These are phyloP conservation scores for Plantago elongata DNA, from an alignment of 257 asterid species.

Conservation along the genomic window DNA sequence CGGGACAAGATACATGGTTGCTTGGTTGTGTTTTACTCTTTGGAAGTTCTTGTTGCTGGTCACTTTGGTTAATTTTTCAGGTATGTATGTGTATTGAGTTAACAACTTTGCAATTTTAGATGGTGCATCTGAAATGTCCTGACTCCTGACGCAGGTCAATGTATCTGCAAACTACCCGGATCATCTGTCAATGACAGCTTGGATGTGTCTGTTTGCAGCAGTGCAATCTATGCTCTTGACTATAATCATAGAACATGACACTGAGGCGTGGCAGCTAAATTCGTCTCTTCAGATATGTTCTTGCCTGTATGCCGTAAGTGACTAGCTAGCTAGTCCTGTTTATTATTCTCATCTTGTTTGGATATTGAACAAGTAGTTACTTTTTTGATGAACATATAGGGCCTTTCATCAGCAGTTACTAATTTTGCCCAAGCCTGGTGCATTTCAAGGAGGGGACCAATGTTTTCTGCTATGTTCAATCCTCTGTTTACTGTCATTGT, in stretches of 20 bases:
- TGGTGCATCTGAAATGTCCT: too few relatives aligned
- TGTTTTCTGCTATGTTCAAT: slow-evolving; percentile 55
- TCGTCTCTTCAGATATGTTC: slow-evolving; percentile 25
- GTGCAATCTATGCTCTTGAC: slow-evolving; percentile 28
- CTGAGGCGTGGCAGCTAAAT: slow-evolving; percentile 26
- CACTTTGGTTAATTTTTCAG: slow-evolving; percentile 20
- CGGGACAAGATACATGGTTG: slow-evolving; percentile 38
- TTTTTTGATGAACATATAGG: not conserved
- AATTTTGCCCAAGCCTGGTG: slow-evolving; percentile 60
- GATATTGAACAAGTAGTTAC: too few relatives aligned
- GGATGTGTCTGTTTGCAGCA: slow-evolving; percentile 40
- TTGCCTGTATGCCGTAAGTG: slow-evolving; percentile 34
- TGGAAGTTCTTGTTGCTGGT: slow-evolving; percentile 47
- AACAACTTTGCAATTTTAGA: not conserved
- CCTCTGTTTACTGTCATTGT: slow-evolving; percentile 48
- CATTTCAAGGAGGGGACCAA: slow-evolving; percentile 45
- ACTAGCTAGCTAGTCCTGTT: too few relatives aligned
- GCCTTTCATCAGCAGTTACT: slow-evolving; percentile 32
- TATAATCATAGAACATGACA: slow-evolving; percentile 19
- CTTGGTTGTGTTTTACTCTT: slow-evolving; percentile 55
- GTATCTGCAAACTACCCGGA: slow-evolving; percentile 28
- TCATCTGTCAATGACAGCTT: slow-evolving; percentile 37
- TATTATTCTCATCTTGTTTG: too few relatives aligned
- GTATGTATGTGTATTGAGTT: not conserved
- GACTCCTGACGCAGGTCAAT: slow-evolving; percentile 15